These are phyloP conservation scores for Umbelopsis ramanniana DNA, from an alignment of 192 early-diverging fungal species.

Conservation along the genomic window DNA sequence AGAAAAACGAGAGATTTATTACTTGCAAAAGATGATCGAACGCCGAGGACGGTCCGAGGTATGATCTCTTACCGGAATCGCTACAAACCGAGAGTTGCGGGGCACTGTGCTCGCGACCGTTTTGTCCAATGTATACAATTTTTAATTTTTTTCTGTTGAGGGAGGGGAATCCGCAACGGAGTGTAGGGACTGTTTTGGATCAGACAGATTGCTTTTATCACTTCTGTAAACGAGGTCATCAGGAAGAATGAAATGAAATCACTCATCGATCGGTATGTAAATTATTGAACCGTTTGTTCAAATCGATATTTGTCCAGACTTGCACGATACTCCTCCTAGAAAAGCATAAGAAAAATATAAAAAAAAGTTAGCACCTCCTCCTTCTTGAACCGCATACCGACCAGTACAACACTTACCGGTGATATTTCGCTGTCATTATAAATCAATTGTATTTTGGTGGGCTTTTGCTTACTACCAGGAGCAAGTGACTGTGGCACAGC, in stretches of 20 bases:
- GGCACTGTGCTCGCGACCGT: neutral
- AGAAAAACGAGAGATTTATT: neutral
- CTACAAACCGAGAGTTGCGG: neutral
- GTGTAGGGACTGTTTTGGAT: neutral
- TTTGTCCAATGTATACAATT: neutral
- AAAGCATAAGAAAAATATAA: neutral
- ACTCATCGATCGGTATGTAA: constrained; percentile 10
- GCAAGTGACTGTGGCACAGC: constrained; percentile 22
- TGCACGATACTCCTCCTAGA: constrained; percentile 35
- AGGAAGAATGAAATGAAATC: constrained; percentile 22
- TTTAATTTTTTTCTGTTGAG: neutral
- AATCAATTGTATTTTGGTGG: constrained; percentile 45
- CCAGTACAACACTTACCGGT: constrained; percentile 43
- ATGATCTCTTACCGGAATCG: constrained; percentile 14
- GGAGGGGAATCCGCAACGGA: too few species aligned
- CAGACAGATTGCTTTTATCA: too few species aligned
- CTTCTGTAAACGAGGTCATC: constrained; percentile 4
- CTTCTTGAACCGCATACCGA: neutral
- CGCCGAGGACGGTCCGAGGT: neutral
- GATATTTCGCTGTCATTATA: constrained; percentile 56
- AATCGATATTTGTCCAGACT: constrained; percentile 27
- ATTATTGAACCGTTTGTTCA: constrained; percentile 16
- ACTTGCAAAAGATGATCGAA: neutral
- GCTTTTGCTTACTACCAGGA: constrained; percentile 25
- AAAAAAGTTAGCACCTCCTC: neutral